Conservation (phyloP, 108 stramenopile genomes). For the Pinguiococcus pyrenoidosus region DNA sequence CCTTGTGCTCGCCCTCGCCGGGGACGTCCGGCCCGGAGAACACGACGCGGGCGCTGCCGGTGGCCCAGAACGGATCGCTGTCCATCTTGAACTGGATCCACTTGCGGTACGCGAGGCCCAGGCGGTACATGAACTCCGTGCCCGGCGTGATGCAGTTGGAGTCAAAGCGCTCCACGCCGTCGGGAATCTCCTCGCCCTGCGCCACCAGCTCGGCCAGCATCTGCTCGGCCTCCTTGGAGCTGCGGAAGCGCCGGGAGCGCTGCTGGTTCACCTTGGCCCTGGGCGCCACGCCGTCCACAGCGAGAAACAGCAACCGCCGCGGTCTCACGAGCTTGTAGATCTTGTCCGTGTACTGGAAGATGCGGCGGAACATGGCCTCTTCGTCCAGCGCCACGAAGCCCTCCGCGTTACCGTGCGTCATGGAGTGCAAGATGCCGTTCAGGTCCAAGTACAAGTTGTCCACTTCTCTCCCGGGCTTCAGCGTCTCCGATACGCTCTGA, state of each 20-base stretch:
- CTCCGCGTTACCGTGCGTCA: constrained; percentile 75
- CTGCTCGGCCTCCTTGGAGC: constrained; percentile 75
- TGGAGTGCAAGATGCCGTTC: constrained; percentile 95
- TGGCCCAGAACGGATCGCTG: constrained; percentile 76
- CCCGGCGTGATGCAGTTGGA: constrained; percentile 99
- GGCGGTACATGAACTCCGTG: constrained; percentile 85
- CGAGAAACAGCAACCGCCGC: constrained; percentile 64
- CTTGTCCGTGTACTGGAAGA: constrained; percentile 81
- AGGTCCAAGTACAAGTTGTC: constrained; percentile 91
- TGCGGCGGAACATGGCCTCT: constrained; percentile 92
- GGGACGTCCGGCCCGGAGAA: constrained; percentile 90
- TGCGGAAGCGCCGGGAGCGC: constrained; percentile 81
- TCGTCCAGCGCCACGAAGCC: constrained; percentile 70
- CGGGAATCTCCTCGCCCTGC: constrained; percentile 36
- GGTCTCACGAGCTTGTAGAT: constrained; percentile 86
- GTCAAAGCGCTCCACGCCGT: constrained; percentile 67
- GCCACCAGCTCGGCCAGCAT: constrained; percentile 56
- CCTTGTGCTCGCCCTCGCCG: constrained; percentile 98
- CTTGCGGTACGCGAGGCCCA: constrained; percentile 57
- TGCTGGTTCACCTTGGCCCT: constrained; percentile 99
- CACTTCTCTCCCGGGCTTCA: constrained; percentile 21
- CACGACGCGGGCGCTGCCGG: constrained; percentile 52
- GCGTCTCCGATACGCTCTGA: constrained; percentile 23
- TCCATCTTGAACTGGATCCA: constrained; percentile 75
- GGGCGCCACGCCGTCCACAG: constrained; percentile 96